Base-by-base conservation (phyloP, 805 yeast genomes). In the Sugiyamaella valdiviana region DNA sequence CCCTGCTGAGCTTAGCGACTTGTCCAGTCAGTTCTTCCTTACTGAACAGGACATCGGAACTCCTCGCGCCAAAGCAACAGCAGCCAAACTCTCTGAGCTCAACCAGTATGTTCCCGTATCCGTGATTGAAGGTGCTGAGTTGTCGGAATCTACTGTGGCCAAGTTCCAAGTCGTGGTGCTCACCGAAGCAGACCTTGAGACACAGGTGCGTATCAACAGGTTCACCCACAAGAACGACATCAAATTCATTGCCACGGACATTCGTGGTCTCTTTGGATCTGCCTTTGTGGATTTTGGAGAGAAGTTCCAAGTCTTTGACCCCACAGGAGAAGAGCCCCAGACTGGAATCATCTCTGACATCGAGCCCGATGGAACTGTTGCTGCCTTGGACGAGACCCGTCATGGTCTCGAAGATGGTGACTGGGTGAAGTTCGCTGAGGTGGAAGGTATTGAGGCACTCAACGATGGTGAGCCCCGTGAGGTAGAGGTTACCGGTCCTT, bases 351-450 rank as follows among this genome's bases (percentile, higher is more conserved):
- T 93, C 1, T 85, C 96, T 1, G 95, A 86, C 63, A 84, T 93
- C 52, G 96, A 90, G 63, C 64, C 71, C 9, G 77, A 86, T 63
- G 98, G 98, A 50, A 83, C 89, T 9, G 96, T 93, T n/a, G 84
- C 96, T 17, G 87, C 85, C 74, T 75, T 91, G 58, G 96, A 85
- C 63, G 97, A 88, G 55, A 82, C 79, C 51, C 82, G 98, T 67
- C 99, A 93, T 63, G 95, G 95, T 16, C 74, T 93, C 47, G 87
- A 90, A 71, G 96, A 88, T 66, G 98, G 97, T 15, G 85, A 85
- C 59, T 85, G 70, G 62, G 96, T 93, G 48, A 85, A 83, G 65
- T 89, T 93, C 60, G 63, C 84, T 12, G 98, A 90, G 67, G 83
- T 90, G 35, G 78, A 82, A 61, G 98, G 98, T 36, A 73, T 88